Base-by-base conservation (phyloP, 1,284 basidiomycete species). In the Malassezia sympodialis region DNA sequence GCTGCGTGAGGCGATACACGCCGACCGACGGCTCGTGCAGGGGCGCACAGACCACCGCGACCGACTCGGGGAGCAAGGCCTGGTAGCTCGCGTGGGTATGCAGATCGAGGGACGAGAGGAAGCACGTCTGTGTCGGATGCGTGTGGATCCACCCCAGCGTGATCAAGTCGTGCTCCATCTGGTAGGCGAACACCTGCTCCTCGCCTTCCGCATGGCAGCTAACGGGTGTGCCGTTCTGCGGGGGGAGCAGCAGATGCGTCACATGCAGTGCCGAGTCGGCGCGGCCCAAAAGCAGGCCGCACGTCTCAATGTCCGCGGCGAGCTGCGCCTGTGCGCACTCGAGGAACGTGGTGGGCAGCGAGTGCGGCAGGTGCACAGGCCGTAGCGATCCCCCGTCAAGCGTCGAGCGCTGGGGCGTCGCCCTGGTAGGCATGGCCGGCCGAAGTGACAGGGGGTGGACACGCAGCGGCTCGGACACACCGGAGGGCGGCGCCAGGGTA, bases 121-220 rank as follows among this genome's bases (percentile, higher is more conserved):
- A 77, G 58, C 88, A 90, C 51, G 84, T 85, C 64, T 90, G 88
- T 14, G 87, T 85, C 1, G 89, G 89, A 73, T 91, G 88, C 0
- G 88, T 91, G 76, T 91, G 88, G 61, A 90, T 90, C 89, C 88
- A 91, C 56, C 88, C 89, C 45, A 93, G 80, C 6, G 87, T 89
- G 52, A 90, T 84, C 66, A 91, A 73, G 58, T 80, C 81, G 54
- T 84, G 76, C 66, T 83, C 81, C 40, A 87, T 84, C 61, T 87
- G 88, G 71, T 89, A 88, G 65, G 82, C 80, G 72, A 88, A 76
- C n/a, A 89, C 84, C 39, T 86, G 76, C 70, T 90, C 88, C 66
- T 91, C 89, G 68, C 86, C 83, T 53, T 85, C 84, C 83, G 88
- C 90, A 43, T 83, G 83, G 76, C 89, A 91, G 31, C 86, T 88